Base-by-base conservation (phyloP, 441 rosid genomes). In the Croton laevigatus region DNA sequence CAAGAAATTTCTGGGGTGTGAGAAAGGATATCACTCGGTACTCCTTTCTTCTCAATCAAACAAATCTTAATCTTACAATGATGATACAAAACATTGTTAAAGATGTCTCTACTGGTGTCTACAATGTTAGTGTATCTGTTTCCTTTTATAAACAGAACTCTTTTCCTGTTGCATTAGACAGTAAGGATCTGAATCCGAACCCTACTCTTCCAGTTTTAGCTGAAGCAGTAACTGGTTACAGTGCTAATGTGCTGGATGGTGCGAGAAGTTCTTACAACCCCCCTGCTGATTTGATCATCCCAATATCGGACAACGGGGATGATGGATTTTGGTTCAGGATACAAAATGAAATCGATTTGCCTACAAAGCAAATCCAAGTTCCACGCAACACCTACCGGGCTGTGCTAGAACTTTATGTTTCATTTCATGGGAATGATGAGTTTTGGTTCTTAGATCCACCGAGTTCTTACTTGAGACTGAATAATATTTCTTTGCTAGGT, bases 381-480 rank as follows among this genome's bases (percentile, higher is more conserved):
- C 48, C 59, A 36, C 34, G 40, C 9, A 91, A 88, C 63, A 84
- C 97, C 20, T 73, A 51, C 20, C 81, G 68, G 52, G 84, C 79
- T 37, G 78, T 89, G 46, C 45, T 94, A 71, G 98, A 93, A 58
- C 19, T 93, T 36, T 88, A 84, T 19, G 87, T 83, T 19, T 93
- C 97, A 2, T 91, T 82, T 60, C 98, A 93, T 34, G 98, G 94
- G 9, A 66, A 87, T 55, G 97, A 93, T 40, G 98, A 93, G 85
- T 91, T 91, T 53, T 91, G 98, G 98, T 94, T 89, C 70, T 89
- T 93, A 8, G 89, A 91, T 62, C 98, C 93, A n/a, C 88, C 98
- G 6, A 49, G 83, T 73, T 76, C 88, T 9, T 94, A 91, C 71
- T 78, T 91, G 23, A 65, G 37, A 69, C 72, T 70, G 59, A 94